Conservation (phyloP, 1,284 basidiomycete species). For the Cutaneotrichosporon daszewskae region DNA sequence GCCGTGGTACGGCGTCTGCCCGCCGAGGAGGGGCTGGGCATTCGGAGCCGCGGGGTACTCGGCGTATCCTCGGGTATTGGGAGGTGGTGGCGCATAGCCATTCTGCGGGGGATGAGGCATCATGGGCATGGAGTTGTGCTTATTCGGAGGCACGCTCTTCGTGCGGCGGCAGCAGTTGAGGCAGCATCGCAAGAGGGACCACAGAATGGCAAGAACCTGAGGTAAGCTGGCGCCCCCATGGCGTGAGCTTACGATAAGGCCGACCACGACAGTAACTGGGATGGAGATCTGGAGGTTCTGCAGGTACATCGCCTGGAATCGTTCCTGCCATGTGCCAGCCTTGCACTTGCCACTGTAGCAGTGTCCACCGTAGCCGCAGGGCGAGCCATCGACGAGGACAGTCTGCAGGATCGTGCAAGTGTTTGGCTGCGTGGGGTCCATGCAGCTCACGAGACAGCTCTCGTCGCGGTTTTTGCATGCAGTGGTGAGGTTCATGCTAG, state of each 20-base stretch:
- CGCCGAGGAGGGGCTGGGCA: background rate
- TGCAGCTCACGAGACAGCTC: conserved; percentile 72
- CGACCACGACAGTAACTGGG: conserved; percentile 69
- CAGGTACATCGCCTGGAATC: conserved; percentile 62
- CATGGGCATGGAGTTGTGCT: conserved; percentile 22
- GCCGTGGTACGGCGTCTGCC: background rate
- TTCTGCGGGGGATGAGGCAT: conserved; percentile 1
- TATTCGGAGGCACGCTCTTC: background rate
- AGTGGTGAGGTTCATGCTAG: conserved; percentile 59
- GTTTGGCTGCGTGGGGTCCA: conserved; percentile 58
- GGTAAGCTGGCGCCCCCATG: no score
- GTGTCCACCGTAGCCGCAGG: conserved; percentile 73
- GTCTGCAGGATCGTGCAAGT: conserved; percentile 72
- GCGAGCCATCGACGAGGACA: conserved; percentile 73
- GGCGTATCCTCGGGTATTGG: background rate
- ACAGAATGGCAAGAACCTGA: conserved; percentile 16
- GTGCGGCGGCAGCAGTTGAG: background rate
- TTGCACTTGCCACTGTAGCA: conserved; percentile 64
- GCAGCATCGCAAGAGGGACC: conserved; percentile 6
- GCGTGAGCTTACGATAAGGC: conserved; percentile 51
- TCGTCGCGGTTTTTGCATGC: conserved; percentile 64
- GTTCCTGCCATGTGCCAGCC: conserved; percentile 59
- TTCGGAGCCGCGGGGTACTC: background rate
- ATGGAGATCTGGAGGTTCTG: conserved; percentile 74
- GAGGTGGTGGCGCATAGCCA: background rate